Evolutionary conservation across 345 rosid species (phyloP), one percentile per base, ranked within the genome.

Genomic region (Hirschfeldia incana): DNA sequence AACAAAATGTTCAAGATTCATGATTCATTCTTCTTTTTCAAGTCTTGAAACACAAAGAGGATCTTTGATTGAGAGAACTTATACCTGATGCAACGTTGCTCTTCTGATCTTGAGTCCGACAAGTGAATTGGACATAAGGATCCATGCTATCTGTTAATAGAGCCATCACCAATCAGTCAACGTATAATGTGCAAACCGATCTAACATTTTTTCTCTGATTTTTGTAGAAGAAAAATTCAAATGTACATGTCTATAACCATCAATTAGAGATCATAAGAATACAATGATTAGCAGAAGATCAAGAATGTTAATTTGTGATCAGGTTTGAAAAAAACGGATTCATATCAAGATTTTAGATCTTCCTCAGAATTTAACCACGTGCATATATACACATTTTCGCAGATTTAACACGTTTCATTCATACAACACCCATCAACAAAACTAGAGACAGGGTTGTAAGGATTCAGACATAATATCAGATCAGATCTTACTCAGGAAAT

Each of bases 41-140:
- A 27, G 5, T 64, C 13, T 34, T 61, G 17, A 63, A 69, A 2
- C 67, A 61, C 44, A 80, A 80, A 67, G 21, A 53, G 26, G 69
- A 65, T 78, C 55, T 58, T 72, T 51, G 69, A 78, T 66, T 44
- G 32, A 12, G 27, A 42, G 17, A 76, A 28, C 28, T 37, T 63
- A 27, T 63, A 91, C 97, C 98, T 80, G 86, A 71, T 71, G 97
- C 91, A 32, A 90, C 80, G 67, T 85, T 87, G 83, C 98, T 93
- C 72, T 84, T 91, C 69, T 85, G 79, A 77, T 93, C 92, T 85
- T 93, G 97, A 46, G 88, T 84, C 3, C 94, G 90, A 63, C 94
- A 89, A 75, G 80, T 85, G 57, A 91, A 76, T 29, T 79, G 37
- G 57, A 89, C 95, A 58, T 88, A 93, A 27, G 97, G 91, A 81